These are phyloP conservation scores for Pythium pyrilobum DNA, from an alignment of 352 stramenopile genomes.

Conservation along the genomic window DNA sequence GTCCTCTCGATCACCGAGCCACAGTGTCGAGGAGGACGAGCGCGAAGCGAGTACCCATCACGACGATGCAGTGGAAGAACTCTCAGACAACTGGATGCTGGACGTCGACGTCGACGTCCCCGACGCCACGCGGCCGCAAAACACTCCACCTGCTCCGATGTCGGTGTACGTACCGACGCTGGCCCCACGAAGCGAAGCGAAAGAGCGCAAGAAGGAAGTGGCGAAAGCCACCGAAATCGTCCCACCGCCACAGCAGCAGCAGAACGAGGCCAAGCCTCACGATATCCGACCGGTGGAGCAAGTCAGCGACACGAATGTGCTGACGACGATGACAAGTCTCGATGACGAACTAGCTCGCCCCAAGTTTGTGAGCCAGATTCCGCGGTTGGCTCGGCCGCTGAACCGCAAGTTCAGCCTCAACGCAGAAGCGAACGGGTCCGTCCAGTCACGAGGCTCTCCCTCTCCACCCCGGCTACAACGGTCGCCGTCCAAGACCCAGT, in stretches of 20 bases:
- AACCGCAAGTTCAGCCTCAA: slow-evolving; percentile 7
- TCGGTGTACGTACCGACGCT: no score
- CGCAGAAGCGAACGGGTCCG: not conserved
- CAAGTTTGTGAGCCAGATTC: slow-evolving; percentile 4
- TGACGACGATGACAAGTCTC: no score
- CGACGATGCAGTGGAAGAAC: not conserved
- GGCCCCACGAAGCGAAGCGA: no score
- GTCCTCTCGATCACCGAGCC: slow-evolving; percentile 12
- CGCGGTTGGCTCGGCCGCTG: slow-evolving; percentile 1
- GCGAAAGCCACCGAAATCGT: no score
- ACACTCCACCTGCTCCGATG: not conserved
- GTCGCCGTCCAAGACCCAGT: slow-evolving; percentile 1
- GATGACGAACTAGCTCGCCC: no score
- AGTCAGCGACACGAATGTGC: no score
- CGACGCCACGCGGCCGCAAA: not conserved
- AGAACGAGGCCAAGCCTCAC: no score
- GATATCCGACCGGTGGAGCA: no score
- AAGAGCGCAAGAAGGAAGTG: no score
- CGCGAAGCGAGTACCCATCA: not conserved
- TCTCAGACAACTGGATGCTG: slow-evolving; percentile 3
- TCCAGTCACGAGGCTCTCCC: not conserved
- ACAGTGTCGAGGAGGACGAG: not conserved
- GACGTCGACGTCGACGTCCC: slow-evolving; percentile 12
- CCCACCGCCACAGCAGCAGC: no score
- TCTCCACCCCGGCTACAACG: slow-evolving; percentile 2